Percentiles rank a stretch among this genome's conserved stretches.
Evolutionary conservation across 2,329 filamentous ascomycete species (phyloP).

Genomic region (Tolypocladium tundrense): DNA sequence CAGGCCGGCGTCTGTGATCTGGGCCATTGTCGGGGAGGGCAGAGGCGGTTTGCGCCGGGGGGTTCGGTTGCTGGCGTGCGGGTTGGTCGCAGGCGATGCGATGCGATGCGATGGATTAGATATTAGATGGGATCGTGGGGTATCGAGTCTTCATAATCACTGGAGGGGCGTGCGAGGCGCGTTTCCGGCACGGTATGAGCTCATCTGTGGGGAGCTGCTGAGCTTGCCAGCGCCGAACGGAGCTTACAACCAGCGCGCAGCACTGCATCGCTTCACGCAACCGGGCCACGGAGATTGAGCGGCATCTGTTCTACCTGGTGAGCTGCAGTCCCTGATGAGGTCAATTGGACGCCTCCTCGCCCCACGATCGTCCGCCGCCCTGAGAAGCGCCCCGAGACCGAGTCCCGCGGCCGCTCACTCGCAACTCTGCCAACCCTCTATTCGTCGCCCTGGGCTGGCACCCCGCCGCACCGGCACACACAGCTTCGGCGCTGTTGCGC

Average conservation of each 20-base stretch:
- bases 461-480: background rate
- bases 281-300: too few relatives aligned
- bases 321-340: conserved; percentile 6
- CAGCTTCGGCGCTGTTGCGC: background rate
- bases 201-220: conserved; percentile 10
- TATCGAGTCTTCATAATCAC: background rate
- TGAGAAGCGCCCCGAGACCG: background rate
- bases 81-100: conserved; percentile 5
- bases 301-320: background rate
- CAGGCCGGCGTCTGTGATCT: conserved; percentile 63
- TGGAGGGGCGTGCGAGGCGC: background rate
- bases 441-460: too few relatives aligned
- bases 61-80: background rate
- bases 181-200: conserved; percentile 21
- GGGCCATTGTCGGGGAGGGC: conserved; percentile 4
- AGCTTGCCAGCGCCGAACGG: background rate
- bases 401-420: too few relatives aligned
- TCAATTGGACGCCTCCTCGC: background rate
- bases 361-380: background rate
- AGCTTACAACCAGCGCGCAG: background rate
- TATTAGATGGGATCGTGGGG: conserved; percentile 25
- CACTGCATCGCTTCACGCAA: background rate
- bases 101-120: conserved; percentile 15
- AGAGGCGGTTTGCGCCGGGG: background rate
- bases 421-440: background rate